A percentile compares a stretch with the other conserved stretches of the same genome.
Evolutionary conservation across 768 basidiomycete genomes (phyloP).

Genomic region (Phanerochaete sordida): DNA sequence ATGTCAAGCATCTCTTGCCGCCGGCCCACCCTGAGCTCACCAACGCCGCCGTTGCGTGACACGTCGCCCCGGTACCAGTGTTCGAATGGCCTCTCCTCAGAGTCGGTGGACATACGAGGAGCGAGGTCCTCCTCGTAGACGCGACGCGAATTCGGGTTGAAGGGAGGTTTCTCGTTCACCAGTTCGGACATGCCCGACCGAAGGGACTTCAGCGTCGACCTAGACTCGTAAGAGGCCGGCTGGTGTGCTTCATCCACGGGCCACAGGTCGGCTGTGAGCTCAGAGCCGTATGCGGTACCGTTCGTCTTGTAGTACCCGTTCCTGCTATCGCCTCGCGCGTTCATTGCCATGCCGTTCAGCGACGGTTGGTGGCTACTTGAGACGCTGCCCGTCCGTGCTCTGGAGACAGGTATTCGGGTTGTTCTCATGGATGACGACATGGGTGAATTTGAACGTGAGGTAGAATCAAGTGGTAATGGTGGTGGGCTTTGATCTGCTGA

Average conservation of each 20-base stretch:
- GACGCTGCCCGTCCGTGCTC: constrained; percentile 37
- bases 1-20: constrained; percentile 86
- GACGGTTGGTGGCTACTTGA: constrained; percentile 36
- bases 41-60: constrained; percentile 85
- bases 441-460: constrained; percentile 38
- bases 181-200: constrained; percentile 42
- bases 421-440: constrained; percentile 25
- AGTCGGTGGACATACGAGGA: constrained; percentile 62
- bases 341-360: constrained; percentile 13
- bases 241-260: constrained; percentile 23
- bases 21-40: constrained; percentile 71
- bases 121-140: constrained; percentile 24
- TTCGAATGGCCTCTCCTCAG: constrained; percentile 80
- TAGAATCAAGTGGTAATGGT: constrained; percentile 27
- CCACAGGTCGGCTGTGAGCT: constrained; percentile 27
- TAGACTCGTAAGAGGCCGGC: constrained; percentile 25
- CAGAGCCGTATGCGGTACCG: constrained; percentile 12
- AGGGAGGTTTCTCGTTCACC: constrained; percentile 64
- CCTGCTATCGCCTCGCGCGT: constrained; percentile 33
- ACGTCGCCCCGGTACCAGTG: constrained; percentile 91
- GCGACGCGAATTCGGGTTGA: constrained; percentile 39
- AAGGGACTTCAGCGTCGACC: constrained; percentile 25
- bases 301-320: constrained; percentile 24
- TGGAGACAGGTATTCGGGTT: constrained; percentile 48
- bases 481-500: constrained; percentile 14